A percentile compares a stretch with the other conserved stretches of the same genome.
Conservation (phyloP, 306 rosid species). For the Urtica urens region DNA sequence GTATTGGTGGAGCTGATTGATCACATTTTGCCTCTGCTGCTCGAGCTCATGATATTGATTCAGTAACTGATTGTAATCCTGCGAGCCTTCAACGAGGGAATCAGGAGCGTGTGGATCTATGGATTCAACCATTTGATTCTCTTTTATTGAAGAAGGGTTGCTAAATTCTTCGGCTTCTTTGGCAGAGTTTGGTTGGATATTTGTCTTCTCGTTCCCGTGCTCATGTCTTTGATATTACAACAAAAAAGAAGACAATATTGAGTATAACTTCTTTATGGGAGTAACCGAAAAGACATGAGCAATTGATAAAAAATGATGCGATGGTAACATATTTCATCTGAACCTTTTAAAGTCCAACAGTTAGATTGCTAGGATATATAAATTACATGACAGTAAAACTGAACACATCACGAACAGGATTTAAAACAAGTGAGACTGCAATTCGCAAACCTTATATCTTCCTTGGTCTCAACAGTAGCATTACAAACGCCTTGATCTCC, state of each 20-base stretch:
- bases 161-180: constrained; percentile 25
- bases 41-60: constrained; percentile 64
- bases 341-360: too few species aligned
- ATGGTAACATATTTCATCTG: too few species aligned
- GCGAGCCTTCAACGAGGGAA: constrained; percentile 22
- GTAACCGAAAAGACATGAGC: too few species aligned
- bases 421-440: too few species aligned
- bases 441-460: constrained; percentile 28
- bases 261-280: too few species aligned
- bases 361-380: too few species aligned
- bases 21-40: constrained; percentile 60
- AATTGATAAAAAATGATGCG: too few species aligned
- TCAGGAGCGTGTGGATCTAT: constrained; percentile 20
- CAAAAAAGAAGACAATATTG: constrained; percentile 3
- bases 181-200: constrained; percentile 14
- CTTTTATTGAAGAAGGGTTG: constrained; percentile 25
- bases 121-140: constrained; percentile 22
- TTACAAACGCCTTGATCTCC: constrained; percentile 13
- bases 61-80: constrained; percentile 50
- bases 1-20: constrained; percentile 59
- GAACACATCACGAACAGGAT: too few species aligned
- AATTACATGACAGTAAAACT: too few species aligned
- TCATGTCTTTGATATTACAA: constrained; percentile 32
- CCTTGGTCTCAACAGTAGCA: constrained; percentile 3
- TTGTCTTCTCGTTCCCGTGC: constrained; percentile 25